Percentiles rank a stretch among this genome's conserved stretches.
Conservation (phyloP, 192 early-diverging fungal genomes). For the Gaertneriomyces semiglobifer region DNA sequence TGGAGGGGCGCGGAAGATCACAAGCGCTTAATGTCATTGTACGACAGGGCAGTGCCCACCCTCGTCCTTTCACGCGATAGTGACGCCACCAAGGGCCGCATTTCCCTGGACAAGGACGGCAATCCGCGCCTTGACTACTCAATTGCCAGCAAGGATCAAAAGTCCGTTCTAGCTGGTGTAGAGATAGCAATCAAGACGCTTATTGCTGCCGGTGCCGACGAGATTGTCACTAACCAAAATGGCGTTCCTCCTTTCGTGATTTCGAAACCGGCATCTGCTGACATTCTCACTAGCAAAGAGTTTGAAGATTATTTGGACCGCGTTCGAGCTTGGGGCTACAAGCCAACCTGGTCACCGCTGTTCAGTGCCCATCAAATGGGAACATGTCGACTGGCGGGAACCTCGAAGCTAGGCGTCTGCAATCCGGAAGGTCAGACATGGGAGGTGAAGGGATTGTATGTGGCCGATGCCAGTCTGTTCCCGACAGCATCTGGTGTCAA, state of each 20-base stretch:
- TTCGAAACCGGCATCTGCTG: not conserved
- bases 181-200: slow-evolving; percentile 46
- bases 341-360: slow-evolving; percentile 32
- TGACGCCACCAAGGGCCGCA: slow-evolving; percentile 41
- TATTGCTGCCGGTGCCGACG: slow-evolving; percentile 62
- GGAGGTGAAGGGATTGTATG: slow-evolving; percentile 70
- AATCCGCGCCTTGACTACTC: slow-evolving; percentile 47
- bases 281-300: slow-evolving; percentile 12
- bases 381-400: slow-evolving; percentile 59
- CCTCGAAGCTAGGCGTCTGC: slow-evolving; percentile 52
- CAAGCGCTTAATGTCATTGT: slow-evolving; percentile 49
- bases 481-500: slow-evolving; percentile 74
- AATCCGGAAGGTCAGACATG: slow-evolving; percentile 69
- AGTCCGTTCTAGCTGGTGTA: slow-evolving; percentile 46
- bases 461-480: slow-evolving; percentile 68
- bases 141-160: slow-evolving; percentile 50
- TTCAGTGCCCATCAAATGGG: slow-evolving; percentile 66
- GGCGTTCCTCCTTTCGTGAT: slow-evolving; percentile 33
- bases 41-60: slow-evolving; percentile 47
- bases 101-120: slow-evolving; percentile 42
- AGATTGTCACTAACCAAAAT: slow-evolving; percentile 53
- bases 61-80: slow-evolving; percentile 62
- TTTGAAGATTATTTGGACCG: slow-evolving; percentile 35
- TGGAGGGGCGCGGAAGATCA: slow-evolving; percentile 51
- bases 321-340: slow-evolving; percentile 26